Percentiles rank a stretch among this genome's conserved stretches.
Conservation (phyloP, 2,329 filamentous ascomycete genomes). For the Stemphylium beticola region DNA sequence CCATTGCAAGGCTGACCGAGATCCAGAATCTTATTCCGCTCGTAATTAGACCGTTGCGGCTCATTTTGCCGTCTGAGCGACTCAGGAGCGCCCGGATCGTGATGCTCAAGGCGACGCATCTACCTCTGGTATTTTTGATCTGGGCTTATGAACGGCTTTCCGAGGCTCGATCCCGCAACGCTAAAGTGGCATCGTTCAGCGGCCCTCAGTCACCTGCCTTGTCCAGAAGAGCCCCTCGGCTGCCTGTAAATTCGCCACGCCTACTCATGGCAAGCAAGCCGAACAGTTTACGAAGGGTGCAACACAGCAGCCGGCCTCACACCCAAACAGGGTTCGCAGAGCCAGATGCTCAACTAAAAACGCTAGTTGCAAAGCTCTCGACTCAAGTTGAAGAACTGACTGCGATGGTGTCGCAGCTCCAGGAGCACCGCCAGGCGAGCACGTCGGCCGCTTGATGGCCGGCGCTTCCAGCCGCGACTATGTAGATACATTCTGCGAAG, state of each 20-base stretch:
- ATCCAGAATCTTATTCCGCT: constrained; percentile 74
- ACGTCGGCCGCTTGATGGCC: constrained; percentile 41
- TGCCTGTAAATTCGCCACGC: constrained; percentile 43
- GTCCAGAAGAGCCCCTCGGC: constrained; percentile 35
- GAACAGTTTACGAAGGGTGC: constrained; percentile 23
- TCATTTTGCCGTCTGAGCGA: constrained; percentile 69
- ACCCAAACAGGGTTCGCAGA: constrained; percentile 32
- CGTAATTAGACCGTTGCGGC: constrained; percentile 72
- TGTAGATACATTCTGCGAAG: constrained; percentile 16
- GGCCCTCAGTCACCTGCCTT: constrained; percentile 40
- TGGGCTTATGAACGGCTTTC: constrained; percentile 66
- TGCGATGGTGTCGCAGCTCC: constrained; percentile 47
- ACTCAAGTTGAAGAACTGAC: constrained; percentile 50
- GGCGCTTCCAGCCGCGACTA: constrained; percentile 43
- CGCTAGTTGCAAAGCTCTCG: constrained; percentile 49
- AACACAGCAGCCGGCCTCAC: constrained; percentile 29
- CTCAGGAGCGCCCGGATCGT: constrained; percentile 68
- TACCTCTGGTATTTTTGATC: constrained; percentile 73
- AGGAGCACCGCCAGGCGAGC: constrained; percentile 41
- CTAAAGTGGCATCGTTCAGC: constrained; percentile 35
- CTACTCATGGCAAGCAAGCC: constrained; percentile 32
- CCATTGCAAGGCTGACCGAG: constrained; percentile 38
- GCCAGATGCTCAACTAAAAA: constrained; percentile 41
- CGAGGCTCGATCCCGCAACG: constrained; percentile 26
- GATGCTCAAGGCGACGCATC: constrained; percentile 64